A percentile compares a stretch with the other conserved stretches of the same genome.
These are phyloP conservation scores for Kodamaea neixiangensis DNA, from an alignment of 805 yeast species.

Conservation along the genomic window DNA sequence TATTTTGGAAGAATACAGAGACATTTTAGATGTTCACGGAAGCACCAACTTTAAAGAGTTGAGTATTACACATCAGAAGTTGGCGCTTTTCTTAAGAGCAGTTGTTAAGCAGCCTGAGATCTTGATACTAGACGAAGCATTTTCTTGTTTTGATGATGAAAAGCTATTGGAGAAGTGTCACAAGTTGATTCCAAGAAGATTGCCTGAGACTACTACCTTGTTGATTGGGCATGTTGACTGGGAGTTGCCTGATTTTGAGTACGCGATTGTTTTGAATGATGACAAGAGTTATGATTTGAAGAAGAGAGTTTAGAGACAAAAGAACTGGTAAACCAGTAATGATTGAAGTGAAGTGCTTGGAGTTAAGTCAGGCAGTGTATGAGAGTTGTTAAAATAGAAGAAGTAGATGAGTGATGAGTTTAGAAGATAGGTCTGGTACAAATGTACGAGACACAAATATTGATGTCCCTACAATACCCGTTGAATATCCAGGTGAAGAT, in stretches of 20 bases:
- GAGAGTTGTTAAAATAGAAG: no score
- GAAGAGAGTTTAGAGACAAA: not conserved
- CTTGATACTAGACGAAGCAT: conserved; percentile 86
- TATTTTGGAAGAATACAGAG: conserved; percentile 23
- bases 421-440: no score
- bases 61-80: conserved; percentile 73
- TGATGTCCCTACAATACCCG: no score
- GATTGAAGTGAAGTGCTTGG: no score
- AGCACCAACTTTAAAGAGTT: conserved; percentile 53
- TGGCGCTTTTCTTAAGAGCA: conserved; percentile 74
- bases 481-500: no score
- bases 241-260: conserved; percentile 76
- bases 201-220: conserved; percentile 59
- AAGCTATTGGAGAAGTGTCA: conserved; percentile 37
- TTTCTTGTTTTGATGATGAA: conserved; percentile 82
- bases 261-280: conserved; percentile 27
- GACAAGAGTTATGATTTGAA: conserved; percentile 3
- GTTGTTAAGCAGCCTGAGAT: conserved; percentile 75
- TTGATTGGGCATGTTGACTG: conserved; percentile 80
- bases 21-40: conserved; percentile 34
- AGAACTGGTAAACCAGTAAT: no score
- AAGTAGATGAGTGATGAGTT: no score
- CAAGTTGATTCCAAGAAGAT: conserved; percentile 22
- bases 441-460: no score
- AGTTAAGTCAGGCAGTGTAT: no score